Percentiles rank a stretch among this genome's conserved stretches.
Evolutionary conservation across 768 basidiomycete genomes (phyloP).

Genomic region (Galerina sulciceps): DNA sequence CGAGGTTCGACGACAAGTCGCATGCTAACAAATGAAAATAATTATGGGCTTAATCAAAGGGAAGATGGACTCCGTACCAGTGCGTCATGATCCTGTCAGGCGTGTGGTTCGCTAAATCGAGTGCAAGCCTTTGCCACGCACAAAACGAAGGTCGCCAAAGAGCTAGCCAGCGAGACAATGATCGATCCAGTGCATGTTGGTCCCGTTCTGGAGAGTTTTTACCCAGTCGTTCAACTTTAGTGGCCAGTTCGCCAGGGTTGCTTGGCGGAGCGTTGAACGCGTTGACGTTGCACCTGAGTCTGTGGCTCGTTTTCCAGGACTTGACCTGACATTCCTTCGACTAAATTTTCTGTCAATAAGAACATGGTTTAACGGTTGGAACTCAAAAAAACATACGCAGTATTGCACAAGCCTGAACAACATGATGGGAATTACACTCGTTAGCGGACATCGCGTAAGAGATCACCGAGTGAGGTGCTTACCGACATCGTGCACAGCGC

Average conservation of each 20-base stretch:
- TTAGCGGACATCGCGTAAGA: neutral
- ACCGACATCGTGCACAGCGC: constrained; percentile 5
- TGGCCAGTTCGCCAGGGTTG: neutral
- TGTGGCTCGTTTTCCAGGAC: constrained; percentile 4
- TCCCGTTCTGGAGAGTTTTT: neutral
- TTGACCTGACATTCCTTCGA: constrained; percentile 4
- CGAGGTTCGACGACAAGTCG: neutral
- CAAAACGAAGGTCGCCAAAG: neutral
- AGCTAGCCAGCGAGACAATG: neutral
- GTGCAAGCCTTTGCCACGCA: neutral
- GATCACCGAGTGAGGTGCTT: neutral
- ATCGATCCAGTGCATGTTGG: neutral
- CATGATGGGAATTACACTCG: neutral
- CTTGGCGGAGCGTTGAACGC: neutral
- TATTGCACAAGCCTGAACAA: constrained; percentile 2
- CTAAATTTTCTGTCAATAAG: neutral
- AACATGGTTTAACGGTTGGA: neutral
- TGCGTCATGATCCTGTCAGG: constrained; percentile 3
- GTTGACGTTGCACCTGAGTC: neutral
- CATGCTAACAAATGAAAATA: neutral
- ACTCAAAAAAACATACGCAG: neutral
- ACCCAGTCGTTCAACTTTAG: neutral
- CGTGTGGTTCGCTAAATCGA: constrained; percentile 5
- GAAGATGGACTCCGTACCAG: neutral
- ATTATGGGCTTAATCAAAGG: neutral